Evolutionary conservation across 169 alveolate species (phyloP).

Genomic region (Eimeria falciformis): DNA sequence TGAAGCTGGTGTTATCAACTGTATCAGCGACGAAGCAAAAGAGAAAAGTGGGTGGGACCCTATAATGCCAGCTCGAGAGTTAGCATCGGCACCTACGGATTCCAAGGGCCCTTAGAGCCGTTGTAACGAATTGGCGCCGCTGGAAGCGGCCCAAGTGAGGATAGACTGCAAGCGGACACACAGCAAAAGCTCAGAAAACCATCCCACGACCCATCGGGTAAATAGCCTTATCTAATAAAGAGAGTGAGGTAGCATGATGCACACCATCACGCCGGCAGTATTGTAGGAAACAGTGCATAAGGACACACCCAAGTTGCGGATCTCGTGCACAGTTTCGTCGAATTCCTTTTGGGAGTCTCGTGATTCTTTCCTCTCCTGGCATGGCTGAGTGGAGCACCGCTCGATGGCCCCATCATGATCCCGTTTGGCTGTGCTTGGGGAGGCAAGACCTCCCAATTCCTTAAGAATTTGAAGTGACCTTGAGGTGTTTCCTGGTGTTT

Average conservation of each 20-base stretch:
- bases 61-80: not conserved
- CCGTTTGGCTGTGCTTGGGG: not conserved
- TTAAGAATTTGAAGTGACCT: slow-evolving; percentile 5
- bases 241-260: not conserved
- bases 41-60: too few relatives aligned
- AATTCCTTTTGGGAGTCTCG: slow-evolving; percentile 26
- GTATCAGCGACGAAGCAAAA: too few relatives aligned
- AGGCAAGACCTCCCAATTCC: not conserved
- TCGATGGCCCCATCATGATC: too few relatives aligned
- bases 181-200: not conserved
- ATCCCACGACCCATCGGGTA: not conserved
- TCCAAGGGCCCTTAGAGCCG: slow-evolving; percentile 42
- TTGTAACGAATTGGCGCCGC: slow-evolving; percentile 34
- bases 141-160: slow-evolving; percentile 51
- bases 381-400: not conserved
- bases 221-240: too few relatives aligned
- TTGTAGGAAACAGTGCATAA: not conserved
- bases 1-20: too few relatives aligned
- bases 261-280: not conserved
- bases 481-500: not conserved
- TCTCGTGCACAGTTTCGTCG: slow-evolving; percentile 26
- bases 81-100: not conserved
- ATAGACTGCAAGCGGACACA: not conserved
- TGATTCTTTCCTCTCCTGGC: not conserved
- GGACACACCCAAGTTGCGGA: slow-evolving; percentile 55